Base-by-base conservation (phyloP, 768 basidiomycete genomes). In the Russula griseocarnosa region DNA sequence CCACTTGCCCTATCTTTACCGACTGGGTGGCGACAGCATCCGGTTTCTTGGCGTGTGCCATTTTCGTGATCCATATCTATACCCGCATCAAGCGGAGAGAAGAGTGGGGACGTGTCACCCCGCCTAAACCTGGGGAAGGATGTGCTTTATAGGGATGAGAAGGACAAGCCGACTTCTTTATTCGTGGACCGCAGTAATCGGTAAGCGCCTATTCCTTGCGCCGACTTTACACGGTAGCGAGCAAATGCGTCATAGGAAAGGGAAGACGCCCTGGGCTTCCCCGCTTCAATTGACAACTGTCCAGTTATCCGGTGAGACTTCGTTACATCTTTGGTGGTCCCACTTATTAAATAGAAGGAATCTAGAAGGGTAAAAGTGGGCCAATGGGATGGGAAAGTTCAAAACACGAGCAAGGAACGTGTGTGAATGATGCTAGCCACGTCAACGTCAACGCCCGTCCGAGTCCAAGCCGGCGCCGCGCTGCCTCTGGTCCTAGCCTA, bases 181-280 rank as follows among this genome's bases (percentile, higher is more conserved):
- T 36, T 30, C 53, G 53, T 34, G n/a, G 14, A 32, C 32, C 9
- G 32, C 9, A 18, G 53, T 36, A 36, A 54, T 36, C 53, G 34
- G 20, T 5, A n/a, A 14, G 34, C 22, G 16, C 24, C 54, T 38
- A 13, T 22, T 24, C 3, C 47, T 24, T 24, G 34, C 53, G 53
- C 32, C 22, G 2, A 26, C 53, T 55, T 24, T 6, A 2, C 13
- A 3, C 1, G 24, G 24, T 38, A 24, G 54, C 24, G 24, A 40
- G 54, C 7, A 18, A 40, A 55, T 40, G 54, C 54, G 38, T 55
- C 54, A 55, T 55, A 55, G 26, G 44, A n/a, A n/a, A 20, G 34
- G 20, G 4, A 14, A 53, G 30, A 34, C 20, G 8, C 51, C 20
- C 20, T 32, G 8, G 51, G 4, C 51, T 34, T 32, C 30, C 51